Percentiles rank a stretch among this genome's conserved stretches.
Evolutionary conservation across 1,139 yeast genomes (phyloP).

Genomic region (Yamadazyma songkhlaensis): DNA sequence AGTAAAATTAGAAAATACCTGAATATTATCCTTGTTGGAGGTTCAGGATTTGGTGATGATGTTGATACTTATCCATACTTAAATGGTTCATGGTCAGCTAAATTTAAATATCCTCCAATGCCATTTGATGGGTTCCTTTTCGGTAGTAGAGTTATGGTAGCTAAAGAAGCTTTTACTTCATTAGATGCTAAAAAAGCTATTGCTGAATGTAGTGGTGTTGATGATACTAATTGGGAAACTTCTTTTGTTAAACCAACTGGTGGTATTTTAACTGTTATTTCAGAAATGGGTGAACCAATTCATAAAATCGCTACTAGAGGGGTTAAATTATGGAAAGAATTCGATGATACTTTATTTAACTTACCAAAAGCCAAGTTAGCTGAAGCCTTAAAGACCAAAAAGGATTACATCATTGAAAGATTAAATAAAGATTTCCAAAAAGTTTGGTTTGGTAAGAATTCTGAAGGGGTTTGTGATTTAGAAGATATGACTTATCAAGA

Average conservation of each 20-base stretch:
- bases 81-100: slow-evolving; percentile 91
- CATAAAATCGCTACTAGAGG: slow-evolving; percentile 99
- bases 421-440: slow-evolving; percentile 95
- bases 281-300: slow-evolving; percentile 99
- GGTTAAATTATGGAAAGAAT: slow-evolving; percentile 93
- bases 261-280: slow-evolving; percentile 91
- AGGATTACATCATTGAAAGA: slow-evolving; percentile 77
- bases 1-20: slow-evolving; percentile 88
- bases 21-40: slow-evolving; percentile 88
- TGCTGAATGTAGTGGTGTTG: slow-evolving; percentile 86
- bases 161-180: slow-evolving; percentile 93
- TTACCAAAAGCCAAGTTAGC: slow-evolving; percentile 87
- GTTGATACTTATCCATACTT: slow-evolving; percentile 96
- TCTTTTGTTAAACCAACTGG: slow-evolving; percentile 96
- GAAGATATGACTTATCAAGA: slow-evolving; percentile 96
- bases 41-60: slow-evolving; percentile 97
- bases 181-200: slow-evolving; percentile 92
- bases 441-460: slow-evolving; percentile 90
- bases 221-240: slow-evolving; percentile 86
- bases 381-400: slow-evolving; percentile 79
- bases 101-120: slow-evolving; percentile 93
- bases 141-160: slow-evolving; percentile 97
- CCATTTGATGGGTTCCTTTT: slow-evolving; percentile 97
- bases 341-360: slow-evolving; percentile 89
- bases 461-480: slow-evolving; percentile 81